Evolutionary conservation across 495 filamentous ascomycete genomes (phyloP), one percentile per base, ranked within the genome.

Genomic region (Lasiosphaeria hispida): DNA sequence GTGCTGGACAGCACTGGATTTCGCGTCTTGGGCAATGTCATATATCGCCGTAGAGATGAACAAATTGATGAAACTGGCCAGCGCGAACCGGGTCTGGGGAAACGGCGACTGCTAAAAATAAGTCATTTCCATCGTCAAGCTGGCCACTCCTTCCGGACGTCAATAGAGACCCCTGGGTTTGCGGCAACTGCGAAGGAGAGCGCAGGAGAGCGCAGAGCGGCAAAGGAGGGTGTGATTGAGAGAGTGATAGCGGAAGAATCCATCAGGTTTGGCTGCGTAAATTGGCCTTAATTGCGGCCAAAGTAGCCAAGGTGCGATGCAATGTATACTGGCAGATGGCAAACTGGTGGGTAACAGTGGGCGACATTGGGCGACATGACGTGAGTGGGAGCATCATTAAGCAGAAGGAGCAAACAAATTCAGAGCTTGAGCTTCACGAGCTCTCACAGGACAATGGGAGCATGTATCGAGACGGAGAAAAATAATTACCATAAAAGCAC

Each of bases 251-350:
- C 55, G 55, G 55, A 35, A 57, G 55, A 57, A 57, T 55, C 30
- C 41, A 33, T n/a, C 39, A 38, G 34, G 38, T 30, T 45, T 23
- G 23, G 36, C n/a, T 14, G 37, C 45, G 53, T 41, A 39, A 40
- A 57, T 40, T 57, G 38, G 55, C 44, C 36, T 57, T 57, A 57
- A 57, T 57, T 57, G 55, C 55, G 34, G 51, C 17, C 17, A 54
- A 38, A 57, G 43, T 42, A 39, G 55, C 55, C 55, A 57, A 57
- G 55, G 39, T 14, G 36, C 18, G 14, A 13, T 10, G 15, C 44
- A 50, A 50, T 39, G 44, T 49, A 55, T 43, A 7, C 42, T 18
- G 33, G 19, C 8, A 19, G 35, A 41, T 39, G 45, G 44, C n/a
- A 30, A 30, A 5, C 23, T 30, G 23, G 19, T 33, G 44, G 45